These are phyloP conservation scores for Aspergillus sp. DNA, from an alignment of 2,329 filamentous ascomycete genomes.

Conservation along the genomic window DNA sequence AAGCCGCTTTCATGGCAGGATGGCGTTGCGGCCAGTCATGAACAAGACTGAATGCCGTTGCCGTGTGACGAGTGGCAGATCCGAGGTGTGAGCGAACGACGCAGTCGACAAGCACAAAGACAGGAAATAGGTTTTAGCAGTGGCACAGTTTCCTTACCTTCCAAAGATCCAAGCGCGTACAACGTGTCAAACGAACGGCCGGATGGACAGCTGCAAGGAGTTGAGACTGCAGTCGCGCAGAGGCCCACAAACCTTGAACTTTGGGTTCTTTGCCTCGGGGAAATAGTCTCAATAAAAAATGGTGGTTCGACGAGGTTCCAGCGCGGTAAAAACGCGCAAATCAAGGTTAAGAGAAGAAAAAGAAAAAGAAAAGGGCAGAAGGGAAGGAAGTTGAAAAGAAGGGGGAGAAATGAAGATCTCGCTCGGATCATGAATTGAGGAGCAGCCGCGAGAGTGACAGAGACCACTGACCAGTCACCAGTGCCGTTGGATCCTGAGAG, in stretches of 20 bases:
- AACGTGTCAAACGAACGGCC: slow-evolving; percentile 20
- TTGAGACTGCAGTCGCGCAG: background rate
- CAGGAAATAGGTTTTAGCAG: background rate
- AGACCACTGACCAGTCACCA: background rate
- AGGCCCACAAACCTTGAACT: background rate
- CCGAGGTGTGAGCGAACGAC: background rate
- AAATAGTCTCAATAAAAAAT: background rate
- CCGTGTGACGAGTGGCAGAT: background rate
- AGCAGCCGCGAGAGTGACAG: slow-evolving; percentile 1
- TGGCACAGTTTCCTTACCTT: slow-evolving; percentile 14
- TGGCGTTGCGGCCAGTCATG: background rate
- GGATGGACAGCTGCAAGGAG: slow-evolving; percentile 23
- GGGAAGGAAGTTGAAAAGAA: slow-evolving; percentile 1
- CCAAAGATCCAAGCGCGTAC: slow-evolving; percentile 4
- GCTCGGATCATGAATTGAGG: slow-evolving; percentile 7
- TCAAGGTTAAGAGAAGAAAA: background rate
- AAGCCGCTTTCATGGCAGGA: background rate
- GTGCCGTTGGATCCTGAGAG: background rate
- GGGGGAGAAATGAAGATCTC: slow-evolving; percentile 11
- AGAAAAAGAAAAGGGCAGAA: background rate
- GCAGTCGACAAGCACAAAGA: background rate
- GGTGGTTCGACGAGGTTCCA: slow-evolving; percentile 3
- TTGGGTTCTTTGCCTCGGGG: background rate
- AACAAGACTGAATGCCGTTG: background rate
- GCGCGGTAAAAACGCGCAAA: background rate